phyloP scores from a whole-genome alignment of 441 rosid genomes.

The Syzygium malaccense region DNA sequence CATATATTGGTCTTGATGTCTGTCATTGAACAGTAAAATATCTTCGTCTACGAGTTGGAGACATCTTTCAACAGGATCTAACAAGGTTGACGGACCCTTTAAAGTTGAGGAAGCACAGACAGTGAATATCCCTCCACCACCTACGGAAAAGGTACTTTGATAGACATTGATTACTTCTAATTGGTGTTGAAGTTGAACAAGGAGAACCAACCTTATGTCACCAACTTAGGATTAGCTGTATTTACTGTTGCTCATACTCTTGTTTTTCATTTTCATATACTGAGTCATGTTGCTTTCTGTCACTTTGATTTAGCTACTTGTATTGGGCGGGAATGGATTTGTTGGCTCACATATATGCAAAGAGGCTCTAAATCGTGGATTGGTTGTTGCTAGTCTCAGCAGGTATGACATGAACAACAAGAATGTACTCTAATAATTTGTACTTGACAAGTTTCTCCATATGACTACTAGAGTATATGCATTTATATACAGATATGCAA shows the following conservation, averaged over 20 bases:
- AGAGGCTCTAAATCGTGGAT: constrained; percentile 79
- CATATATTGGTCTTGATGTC: not conserved
- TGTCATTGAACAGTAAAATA: constrained; percentile 21
- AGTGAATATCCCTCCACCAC: constrained; percentile 67
- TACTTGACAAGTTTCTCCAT: not conserved
- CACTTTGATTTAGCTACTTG: constrained; percentile 59
- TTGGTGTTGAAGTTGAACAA: not conserved
- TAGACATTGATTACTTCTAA: not conserved
- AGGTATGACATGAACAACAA: constrained; percentile 32
- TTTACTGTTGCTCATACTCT: not conserved
- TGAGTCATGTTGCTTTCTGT: constrained; percentile 5
- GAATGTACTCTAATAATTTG: not conserved
- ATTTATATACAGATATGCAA: not conserved
- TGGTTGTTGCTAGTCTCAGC: constrained; percentile 86
- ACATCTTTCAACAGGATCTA: constrained; percentile 55
- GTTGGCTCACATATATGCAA: constrained; percentile 82
- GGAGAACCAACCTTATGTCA: not conserved
- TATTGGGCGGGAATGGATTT: constrained; percentile 95
- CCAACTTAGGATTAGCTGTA: not conserved
- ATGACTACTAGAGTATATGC: not conserved
- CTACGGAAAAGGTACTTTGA: constrained; percentile 54
- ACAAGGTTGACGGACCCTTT: constrained; percentile 61
- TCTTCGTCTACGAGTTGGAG: constrained; percentile 35
- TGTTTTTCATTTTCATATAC: not conserved
- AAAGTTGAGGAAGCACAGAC: constrained; percentile 93